Conservation (phyloP, 1,284 basidiomycete genomes). For the Cystobasidiaceae sp. region DNA sequence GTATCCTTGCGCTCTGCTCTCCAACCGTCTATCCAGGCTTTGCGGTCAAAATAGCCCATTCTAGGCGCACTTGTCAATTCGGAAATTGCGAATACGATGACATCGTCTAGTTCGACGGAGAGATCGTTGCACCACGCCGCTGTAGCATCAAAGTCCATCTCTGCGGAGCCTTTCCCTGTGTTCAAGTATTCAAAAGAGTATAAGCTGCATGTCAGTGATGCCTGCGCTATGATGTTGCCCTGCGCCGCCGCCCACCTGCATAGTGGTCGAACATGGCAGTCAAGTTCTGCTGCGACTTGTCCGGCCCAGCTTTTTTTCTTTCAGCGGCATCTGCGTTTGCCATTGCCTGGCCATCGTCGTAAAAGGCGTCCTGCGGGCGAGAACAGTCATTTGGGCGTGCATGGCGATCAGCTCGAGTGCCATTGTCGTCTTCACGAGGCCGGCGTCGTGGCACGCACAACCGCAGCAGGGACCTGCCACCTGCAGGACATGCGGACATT, state of each 20-base stretch:
- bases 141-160: constrained; percentile 59
- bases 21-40: constrained; percentile 78
- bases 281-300: constrained; percentile 17
- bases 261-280: constrained; percentile 32
- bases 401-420: too few relatives aligned
- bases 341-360: constrained; percentile 24
- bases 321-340: constrained; percentile 26
- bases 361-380: constrained; percentile 15
- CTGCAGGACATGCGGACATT: not conserved
- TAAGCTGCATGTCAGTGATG: too few relatives aligned
- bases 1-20: constrained; percentile 64
- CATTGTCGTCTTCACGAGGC: too few relatives aligned
- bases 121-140: constrained; percentile 66
- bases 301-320: not conserved
- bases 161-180: constrained; percentile 27
- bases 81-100: constrained; percentile 68
- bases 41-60: constrained; percentile 69
- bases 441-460: too few relatives aligned
- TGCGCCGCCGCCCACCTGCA: constrained; percentile 20
- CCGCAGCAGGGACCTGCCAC: constrained; percentile 22
- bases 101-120: constrained; percentile 64
- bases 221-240: too few relatives aligned
- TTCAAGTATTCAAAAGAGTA: too few relatives aligned
- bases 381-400: not conserved
- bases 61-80: constrained; percentile 67